Base-by-base conservation (phyloP, 2,329 filamentous ascomycete genomes). In the Botryosphaeria agaves region DNA sequence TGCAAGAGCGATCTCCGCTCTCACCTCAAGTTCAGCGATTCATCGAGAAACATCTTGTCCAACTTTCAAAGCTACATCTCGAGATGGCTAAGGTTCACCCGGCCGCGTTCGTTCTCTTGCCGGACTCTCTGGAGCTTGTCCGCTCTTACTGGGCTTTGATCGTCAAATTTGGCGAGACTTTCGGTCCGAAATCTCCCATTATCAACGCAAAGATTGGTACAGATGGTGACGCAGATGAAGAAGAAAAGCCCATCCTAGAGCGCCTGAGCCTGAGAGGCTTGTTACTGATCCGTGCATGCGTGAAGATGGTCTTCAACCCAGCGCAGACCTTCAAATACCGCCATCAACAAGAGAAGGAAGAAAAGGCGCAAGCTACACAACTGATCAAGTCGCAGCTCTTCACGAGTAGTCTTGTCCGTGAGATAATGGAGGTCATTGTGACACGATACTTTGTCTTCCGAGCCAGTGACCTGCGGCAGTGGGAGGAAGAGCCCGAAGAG, bases 401-500 rank as follows among this genome's bases (percentile, higher is more conserved):
- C 26, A 80, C 75, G 4, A 65, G 80, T 20, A 69, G 77, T 1
- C 70, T 94, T 34, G 74, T 93, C 3, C 62, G 77, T 11, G 72
- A 85, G 39, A 76, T 92, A 41, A 82, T 89, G 48, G 82, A 89
- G 39, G 64, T 76, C 8, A 72, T 93, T 33, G 80, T 98, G 30
- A 83, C 79, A 1, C 76, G 78, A 42, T 82, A 93, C 41, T 89
- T 98, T 48, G 69, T 89, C 21, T 89, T 95, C 51, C 72, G 83
- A 19, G 70, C 78, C 35, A 72, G 73, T 30, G 89, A 98, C 51
- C 67, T 95, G 1, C 74, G 83, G 37, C 78, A 83, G 34, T 98
- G 89, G 89, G 78, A 91, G 47, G 78, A 91, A 46, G 84, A 93
- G 34, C 83, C 87, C 0, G 83, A 98, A 50, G 84, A 91, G 32